Percentiles rank a stretch among this genome's conserved stretches.
phyloP scores from a whole-genome alignment of 441 rosid species.

The Pelargonium citronellum region DNA sequence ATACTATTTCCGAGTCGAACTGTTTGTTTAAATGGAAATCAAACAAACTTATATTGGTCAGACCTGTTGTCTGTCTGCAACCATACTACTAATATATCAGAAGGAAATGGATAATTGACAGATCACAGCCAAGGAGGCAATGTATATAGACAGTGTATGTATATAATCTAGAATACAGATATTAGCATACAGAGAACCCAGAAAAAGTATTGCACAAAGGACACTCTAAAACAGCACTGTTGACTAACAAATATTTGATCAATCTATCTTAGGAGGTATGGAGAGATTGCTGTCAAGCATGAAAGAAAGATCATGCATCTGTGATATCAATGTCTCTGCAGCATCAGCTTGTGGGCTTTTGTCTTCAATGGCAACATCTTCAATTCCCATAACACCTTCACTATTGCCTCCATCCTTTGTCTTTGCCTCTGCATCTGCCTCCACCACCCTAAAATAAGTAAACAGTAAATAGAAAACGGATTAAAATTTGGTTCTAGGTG shows the following conservation, averaged over 20 bases:
- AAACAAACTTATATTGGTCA: no score
- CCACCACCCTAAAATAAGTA: constrained; percentile 35
- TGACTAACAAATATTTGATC: neutral
- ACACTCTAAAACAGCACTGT: neutral
- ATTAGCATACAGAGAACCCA: constrained; percentile 12
- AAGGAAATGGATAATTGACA: neutral
- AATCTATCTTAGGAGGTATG: constrained; percentile 28
- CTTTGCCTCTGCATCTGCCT: constrained; percentile 15
- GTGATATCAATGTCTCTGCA: constrained; percentile 49
- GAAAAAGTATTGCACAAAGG: constrained; percentile 5
- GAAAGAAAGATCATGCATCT: constrained; percentile 85
- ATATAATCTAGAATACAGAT: constrained; percentile 5
- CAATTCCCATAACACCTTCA: constrained; percentile 29
- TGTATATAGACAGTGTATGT: neutral
- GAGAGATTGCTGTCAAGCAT: constrained; percentile 64
- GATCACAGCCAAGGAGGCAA: neutral
- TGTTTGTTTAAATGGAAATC: no score
- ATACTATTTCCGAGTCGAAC: no score
- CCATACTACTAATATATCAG: no score
- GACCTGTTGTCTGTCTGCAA: no score
- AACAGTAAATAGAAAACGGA: neutral
- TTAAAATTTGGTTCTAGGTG: no score
- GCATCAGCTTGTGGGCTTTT: constrained; percentile 29
- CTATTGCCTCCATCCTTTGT: constrained; percentile 26
- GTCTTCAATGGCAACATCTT: constrained; percentile 22